Conservation (phyloP, 805 yeast species). For the Saccharomycopsis sp. region DNA sequence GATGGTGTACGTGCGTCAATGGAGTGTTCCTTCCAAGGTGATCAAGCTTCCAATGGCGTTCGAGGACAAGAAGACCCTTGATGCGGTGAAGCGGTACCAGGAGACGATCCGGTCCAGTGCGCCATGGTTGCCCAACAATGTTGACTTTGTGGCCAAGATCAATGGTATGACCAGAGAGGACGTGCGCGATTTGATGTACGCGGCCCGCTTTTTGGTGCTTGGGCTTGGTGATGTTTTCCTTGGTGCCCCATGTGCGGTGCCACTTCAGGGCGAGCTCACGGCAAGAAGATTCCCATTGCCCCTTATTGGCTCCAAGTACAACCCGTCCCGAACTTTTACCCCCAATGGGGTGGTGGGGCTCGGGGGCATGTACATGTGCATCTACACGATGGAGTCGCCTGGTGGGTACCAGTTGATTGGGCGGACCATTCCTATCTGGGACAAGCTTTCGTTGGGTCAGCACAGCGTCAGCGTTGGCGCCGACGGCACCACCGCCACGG, state of each 20-base stretch:
- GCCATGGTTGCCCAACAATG: conserved; percentile 97
- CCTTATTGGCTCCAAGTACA: conserved; percentile 84
- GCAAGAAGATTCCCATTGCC: conserved; percentile 40
- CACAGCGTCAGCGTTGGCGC: conserved; percentile 38
- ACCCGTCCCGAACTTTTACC: conserved; percentile 92
- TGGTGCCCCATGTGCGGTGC: conserved; percentile 98
- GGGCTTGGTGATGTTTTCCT: conserved; percentile 96
- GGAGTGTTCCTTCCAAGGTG: conserved; percentile 80
- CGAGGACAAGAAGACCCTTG: conserved; percentile 83
- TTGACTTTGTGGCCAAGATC: conserved; percentile 86
- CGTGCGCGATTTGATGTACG: conserved; percentile 75
- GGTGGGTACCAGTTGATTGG: conserved; percentile 98
- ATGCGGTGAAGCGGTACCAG: conserved; percentile 81
- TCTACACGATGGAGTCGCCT: conserved; percentile 95
- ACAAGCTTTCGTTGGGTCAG: conserved; percentile 69
- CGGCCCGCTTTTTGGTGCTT: conserved; percentile 83
- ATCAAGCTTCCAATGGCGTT: conserved; percentile 92
- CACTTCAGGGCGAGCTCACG: conserved; percentile 52
- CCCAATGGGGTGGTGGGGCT: conserved; percentile 97
- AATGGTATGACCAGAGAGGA: conserved; percentile 71
- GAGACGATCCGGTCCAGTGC: conserved; percentile 91
- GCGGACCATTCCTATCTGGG: conserved; percentile 97
- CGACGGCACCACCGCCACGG: conserved; percentile 21
- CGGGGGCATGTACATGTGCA: conserved; percentile 99
- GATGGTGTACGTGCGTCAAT: conserved; percentile 62